These are phyloP conservation scores for Dendrothele bispora DNA, from an alignment of 768 basidiomycete genomes.

Conservation along the genomic window DNA sequence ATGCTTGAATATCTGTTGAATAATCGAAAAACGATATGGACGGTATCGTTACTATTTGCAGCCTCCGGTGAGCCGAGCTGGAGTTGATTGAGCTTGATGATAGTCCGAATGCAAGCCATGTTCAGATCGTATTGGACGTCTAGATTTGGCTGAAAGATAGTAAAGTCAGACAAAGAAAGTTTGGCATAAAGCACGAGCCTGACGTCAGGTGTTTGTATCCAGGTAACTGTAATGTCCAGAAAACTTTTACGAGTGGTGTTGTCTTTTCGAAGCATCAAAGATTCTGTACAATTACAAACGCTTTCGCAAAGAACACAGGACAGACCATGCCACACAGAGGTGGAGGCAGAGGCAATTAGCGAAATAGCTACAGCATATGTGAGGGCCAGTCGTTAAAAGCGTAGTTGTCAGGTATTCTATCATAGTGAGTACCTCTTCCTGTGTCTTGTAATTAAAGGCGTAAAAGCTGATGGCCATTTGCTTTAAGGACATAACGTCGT, in stretches of 20 bases:
- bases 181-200: slow-evolving; percentile 18
- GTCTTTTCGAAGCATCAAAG: slow-evolving; percentile 66
- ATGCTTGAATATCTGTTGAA: slow-evolving; percentile 77
- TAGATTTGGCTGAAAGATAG: slow-evolving; percentile 24
- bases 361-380: no score
- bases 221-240: slow-evolving; percentile 73
- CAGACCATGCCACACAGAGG: no score
- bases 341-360: no score
- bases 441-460: no score
- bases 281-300: slow-evolving; percentile 61
- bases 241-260: slow-evolving; percentile 64
- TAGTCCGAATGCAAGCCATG: slow-evolving; percentile 65
- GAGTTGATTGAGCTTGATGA: slow-evolving; percentile 73
- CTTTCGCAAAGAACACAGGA: slow-evolving; percentile 73
- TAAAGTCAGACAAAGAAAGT: background rate
- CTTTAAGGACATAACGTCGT: no score
- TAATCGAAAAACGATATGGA: slow-evolving; percentile 69
- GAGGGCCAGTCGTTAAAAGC: no score
- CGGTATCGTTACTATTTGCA: slow-evolving; percentile 56
- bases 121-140: slow-evolving; percentile 70
- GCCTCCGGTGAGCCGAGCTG: slow-evolving; percentile 58
- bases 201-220: slow-evolving; percentile 63
- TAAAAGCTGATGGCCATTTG: no score
- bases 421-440: no score
- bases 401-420: no score